Evolutionary conservation across 225 moss, liverwort and hornwort genomes (phyloP), one percentile per base, ranked within the genome.

Genomic region (Antitrichia curtipendula): DNA sequence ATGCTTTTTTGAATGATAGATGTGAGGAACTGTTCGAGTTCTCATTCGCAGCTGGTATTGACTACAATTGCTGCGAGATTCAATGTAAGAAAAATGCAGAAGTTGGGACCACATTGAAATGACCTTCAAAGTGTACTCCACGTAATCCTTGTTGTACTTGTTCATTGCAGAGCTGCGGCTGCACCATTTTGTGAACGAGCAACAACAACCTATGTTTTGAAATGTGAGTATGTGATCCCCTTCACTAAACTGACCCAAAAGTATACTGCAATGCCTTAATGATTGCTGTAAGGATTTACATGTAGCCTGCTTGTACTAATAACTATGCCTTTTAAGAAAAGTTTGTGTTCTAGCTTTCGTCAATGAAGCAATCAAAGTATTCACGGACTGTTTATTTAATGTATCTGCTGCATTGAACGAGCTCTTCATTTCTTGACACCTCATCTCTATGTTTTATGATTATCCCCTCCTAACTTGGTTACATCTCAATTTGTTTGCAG

Each of bases 121-220:
- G 60, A 69, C 52, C 52, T 83, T 38, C 12, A 7, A 64, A 63
- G 87, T 82, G 63, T 70, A 77, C 69, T 85, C 19, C 61, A 54
- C 54, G 70, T 82, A 83, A 63, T 57, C 65, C 73, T 78, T 60
- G 49, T 50, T 88, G 73, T 59, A 40, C 63, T 81, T 87, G 65
- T 82, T 79, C 43, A 32, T 82, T 45, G 41, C 86, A 92, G 92
- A 83, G 77, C 56, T 92, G 92, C 89, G 92, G 93, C 84, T 93
- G 93, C 86, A 88, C 86, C 74, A 93, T 93, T 61, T 91, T 92
- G 89, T 92, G 89, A 92, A 86, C 43, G 80, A 80, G 80, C 61
- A 75, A 86, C 83, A 50, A 54, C 75, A 63, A 76, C 56, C 52
- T 75, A 80, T 74, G 71, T 75, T 86, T 88, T 88, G 81, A 81